Base-by-base conservation (phyloP, 2,329 filamentous ascomycete genomes). In the Penicillium janthinellum region DNA sequence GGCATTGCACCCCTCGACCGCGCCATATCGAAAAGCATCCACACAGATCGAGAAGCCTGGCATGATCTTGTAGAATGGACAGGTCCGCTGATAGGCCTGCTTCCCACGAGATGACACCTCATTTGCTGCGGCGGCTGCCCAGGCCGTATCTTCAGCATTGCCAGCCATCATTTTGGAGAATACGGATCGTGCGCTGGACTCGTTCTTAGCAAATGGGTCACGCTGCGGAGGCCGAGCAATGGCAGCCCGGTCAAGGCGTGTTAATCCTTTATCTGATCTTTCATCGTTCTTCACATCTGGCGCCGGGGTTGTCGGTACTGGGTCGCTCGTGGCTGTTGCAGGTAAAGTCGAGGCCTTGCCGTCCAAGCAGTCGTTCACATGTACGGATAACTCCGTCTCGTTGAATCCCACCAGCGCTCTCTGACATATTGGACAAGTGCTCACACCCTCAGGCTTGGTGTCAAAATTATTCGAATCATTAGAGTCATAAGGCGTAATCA, bases 1-100 rank as follows among this genome's bases (percentile, higher is more conserved):
- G 1, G 94, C 95, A 56, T 90, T 89, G 74, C 93, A 96, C 0
- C 92, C 93, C 71, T 96, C 85, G 0, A 99, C 91, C 4, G 93
- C 92, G 2, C 95, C 95, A 71, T 98, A 99, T 20, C 94, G 88
- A 71, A 99, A 96, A 0, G 95, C 95, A 75, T 99, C 95, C 0
- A 99, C 95, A 59, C 92, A 96, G 55, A 98, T 96, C 64, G 85
- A 91, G 70, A 97, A 90, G 0, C 92, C 92, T 0, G 94, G 93
- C 78, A 99, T 88, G 64, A 98, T 97, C 76, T 99, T 99, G 81
- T 99, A 99, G 70, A 99, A 99, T 0, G 95, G 95, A 71, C 95
- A 99, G 0, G 92, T 97, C 51, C 95, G 86, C 70, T 94, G 86
- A 70, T 94, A 95, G 0, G 93, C 89, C 17, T 90, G 91, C 71